Evolutionary conservation across 2,329 filamentous ascomycete species (phyloP).

Genomic region (Ophiostoma tasmaniense): DNA sequence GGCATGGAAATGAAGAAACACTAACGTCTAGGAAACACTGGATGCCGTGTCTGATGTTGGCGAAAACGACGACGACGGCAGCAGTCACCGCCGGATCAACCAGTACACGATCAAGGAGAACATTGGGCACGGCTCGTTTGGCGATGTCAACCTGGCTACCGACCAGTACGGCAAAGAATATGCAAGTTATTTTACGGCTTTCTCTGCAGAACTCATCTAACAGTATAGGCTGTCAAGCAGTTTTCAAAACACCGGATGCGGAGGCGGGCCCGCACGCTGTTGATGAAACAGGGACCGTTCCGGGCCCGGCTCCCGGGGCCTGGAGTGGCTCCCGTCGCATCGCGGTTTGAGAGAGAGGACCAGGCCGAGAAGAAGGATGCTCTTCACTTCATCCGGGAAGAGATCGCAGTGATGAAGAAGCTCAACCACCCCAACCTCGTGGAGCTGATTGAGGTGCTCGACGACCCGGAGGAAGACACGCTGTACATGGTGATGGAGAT

Average conservation of each 20-base stretch:
- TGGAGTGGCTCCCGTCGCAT: conserved; percentile 17
- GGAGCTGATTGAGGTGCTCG: conserved; percentile 82
- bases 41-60: conserved; percentile 82
- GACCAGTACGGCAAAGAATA: conserved; percentile 92
- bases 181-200: no score
- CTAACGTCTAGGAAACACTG: conserved; percentile 65
- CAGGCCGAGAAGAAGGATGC: conserved; percentile 59
- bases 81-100: conserved; percentile 78
- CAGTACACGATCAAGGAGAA: conserved; percentile 92
- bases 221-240: conserved; percentile 76
- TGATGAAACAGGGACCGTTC: conserved; percentile 51
- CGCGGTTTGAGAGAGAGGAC: conserved; percentile 30
- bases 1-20: no score
- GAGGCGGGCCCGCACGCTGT: conserved; percentile 82
- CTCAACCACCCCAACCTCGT: conserved; percentile 92
- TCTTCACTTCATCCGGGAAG: conserved; percentile 81
- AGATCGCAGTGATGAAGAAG: conserved; percentile 99
- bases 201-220: neutral
- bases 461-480: conserved; percentile 91
- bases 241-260: conserved; percentile 89
- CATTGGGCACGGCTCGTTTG: conserved; percentile 94
- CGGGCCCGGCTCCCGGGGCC: conserved; percentile 41
- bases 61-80: conserved; percentile 74
- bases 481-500: conserved; percentile 98
- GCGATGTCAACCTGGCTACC: conserved; percentile 79